phyloP scores from a whole-genome alignment of 352 stramenopile genomes.

The Blastocystis sp. region DNA sequence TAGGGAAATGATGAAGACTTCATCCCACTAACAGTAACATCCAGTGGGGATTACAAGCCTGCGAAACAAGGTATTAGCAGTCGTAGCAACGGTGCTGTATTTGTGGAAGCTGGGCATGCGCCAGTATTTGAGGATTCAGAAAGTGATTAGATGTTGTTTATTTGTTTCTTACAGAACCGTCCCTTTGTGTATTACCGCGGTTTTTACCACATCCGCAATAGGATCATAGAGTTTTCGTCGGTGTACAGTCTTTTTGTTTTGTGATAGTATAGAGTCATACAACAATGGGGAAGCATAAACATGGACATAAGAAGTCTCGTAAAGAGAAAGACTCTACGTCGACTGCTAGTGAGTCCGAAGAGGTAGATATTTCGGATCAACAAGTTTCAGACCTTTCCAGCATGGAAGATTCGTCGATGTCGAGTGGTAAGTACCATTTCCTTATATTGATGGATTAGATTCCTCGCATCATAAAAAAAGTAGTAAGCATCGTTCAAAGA shows the following conservation, averaged over 20 bases:
- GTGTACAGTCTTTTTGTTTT: not conserved
- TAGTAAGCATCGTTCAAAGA: slow-evolving; percentile 4
- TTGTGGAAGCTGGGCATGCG: not conserved
- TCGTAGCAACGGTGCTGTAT: not conserved
- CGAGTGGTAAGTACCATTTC: not conserved
- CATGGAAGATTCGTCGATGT: not conserved
- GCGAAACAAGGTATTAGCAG: not conserved
- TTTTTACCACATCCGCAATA: not conserved
- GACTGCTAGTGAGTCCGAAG: not conserved
- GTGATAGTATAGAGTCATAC: not conserved
- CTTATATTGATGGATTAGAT: not conserved
- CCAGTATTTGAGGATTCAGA: not conserved
- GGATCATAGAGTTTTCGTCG: not conserved
- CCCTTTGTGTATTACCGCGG: not conserved
- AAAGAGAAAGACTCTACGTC: not conserved
- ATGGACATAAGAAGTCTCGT: slow-evolving; percentile 15
- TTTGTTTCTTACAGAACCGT: not conserved
- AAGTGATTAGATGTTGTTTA: not conserved
- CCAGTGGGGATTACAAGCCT: not conserved
- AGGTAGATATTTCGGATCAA: not conserved
- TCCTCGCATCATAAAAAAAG: not conserved
- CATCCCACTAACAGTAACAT: not conserved
- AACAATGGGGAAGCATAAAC: not conserved
- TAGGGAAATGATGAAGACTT: not conserved
- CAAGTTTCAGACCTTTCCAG: not conserved